phyloP scores from a whole-genome alignment of 202 grass and related monocot genomes.

The Bolboschoenoplectus hybrid region DNA sequence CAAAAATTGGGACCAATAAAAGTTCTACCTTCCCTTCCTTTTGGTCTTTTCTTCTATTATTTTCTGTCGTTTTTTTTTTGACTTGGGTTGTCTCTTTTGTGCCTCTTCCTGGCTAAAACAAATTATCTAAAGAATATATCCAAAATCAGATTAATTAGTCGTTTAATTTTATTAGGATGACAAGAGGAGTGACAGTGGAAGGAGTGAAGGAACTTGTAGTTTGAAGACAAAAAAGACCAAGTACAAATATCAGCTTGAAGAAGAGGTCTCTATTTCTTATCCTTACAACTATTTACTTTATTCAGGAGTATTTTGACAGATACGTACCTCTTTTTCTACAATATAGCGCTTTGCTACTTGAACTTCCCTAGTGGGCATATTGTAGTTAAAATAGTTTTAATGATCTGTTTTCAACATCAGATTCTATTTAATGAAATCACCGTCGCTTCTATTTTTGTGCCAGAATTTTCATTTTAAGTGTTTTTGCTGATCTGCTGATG shows the following conservation, averaged over 20 bases:
- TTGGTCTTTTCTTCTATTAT: slow-evolving; percentile 30
- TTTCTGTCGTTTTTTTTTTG: slow-evolving; percentile 5
- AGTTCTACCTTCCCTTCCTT: slow-evolving; percentile 31
- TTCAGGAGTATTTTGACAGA: neutral
- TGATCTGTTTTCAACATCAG: neutral
- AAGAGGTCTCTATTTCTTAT: slow-evolving; percentile 56
- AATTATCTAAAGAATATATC: slow-evolving; percentile 16
- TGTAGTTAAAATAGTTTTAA: slow-evolving; percentile 5
- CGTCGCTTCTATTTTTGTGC: neutral
- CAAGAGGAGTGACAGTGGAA: slow-evolving; percentile 49
- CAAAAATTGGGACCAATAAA: slow-evolving; percentile 31
- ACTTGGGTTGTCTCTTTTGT: slow-evolving; percentile 28
- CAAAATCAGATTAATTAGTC: neutral
- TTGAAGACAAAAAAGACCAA: slow-evolving; percentile 42
- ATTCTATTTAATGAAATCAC: slow-evolving; percentile 19
- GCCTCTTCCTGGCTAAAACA: neutral
- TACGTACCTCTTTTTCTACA: neutral
- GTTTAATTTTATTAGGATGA: slow-evolving; percentile 58
- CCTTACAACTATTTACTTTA: slow-evolving; percentile 6
- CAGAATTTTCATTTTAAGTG: neutral
- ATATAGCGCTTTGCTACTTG: neutral
- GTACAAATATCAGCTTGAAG: slow-evolving; percentile 69
- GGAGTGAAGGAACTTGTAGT: slow-evolving; percentile 46
- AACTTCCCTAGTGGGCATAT: neutral
- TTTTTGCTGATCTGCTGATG: neutral